Conservation (phyloP, 1,284 basidiomycete genomes). For the Mycena sp. region DNA sequence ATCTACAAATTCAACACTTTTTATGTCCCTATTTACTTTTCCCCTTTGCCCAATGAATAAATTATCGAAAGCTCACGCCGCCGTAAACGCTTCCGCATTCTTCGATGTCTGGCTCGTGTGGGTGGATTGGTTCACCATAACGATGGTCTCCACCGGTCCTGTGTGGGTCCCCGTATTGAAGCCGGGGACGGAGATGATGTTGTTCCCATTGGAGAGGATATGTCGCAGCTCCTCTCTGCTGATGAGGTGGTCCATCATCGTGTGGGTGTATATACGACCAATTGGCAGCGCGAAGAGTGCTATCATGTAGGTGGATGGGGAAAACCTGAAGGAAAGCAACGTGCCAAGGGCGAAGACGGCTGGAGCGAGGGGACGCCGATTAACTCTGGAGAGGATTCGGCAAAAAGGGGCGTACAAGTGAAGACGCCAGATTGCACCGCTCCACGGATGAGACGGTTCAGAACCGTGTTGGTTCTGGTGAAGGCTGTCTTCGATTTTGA, state of each 20-base stretch:
- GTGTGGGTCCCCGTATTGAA: too few relatives aligned
- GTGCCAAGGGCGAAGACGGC: conserved; percentile 20
- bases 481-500: conserved; percentile 1
- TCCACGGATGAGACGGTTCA: conserved; percentile 11
- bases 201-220: conserved; percentile 1
- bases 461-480: conserved; percentile 1
- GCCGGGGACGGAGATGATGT: conserved; percentile 9
- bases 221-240: conserved; percentile 2
- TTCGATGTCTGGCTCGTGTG: too few relatives aligned
- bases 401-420: background rate
- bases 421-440: conserved; percentile 15
- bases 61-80: too few relatives aligned
- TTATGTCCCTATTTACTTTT: too few relatives aligned
- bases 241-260: conserved; percentile 20
- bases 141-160: too few relatives aligned
- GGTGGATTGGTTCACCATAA: too few relatives aligned
- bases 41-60: too few relatives aligned
- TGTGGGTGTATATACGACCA: conserved; percentile 22
- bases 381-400: background rate
- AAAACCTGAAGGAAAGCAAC: conserved; percentile 8
- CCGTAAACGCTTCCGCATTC: too few relatives aligned
- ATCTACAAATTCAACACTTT: too few relatives aligned
- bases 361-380: too few relatives aligned
- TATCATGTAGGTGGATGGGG: conserved; percentile 11
- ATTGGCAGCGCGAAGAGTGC: conserved; percentile 19